Conservation (phyloP, 352 stramenopile genomes). For the Phytophthora brassicae region DNA sequence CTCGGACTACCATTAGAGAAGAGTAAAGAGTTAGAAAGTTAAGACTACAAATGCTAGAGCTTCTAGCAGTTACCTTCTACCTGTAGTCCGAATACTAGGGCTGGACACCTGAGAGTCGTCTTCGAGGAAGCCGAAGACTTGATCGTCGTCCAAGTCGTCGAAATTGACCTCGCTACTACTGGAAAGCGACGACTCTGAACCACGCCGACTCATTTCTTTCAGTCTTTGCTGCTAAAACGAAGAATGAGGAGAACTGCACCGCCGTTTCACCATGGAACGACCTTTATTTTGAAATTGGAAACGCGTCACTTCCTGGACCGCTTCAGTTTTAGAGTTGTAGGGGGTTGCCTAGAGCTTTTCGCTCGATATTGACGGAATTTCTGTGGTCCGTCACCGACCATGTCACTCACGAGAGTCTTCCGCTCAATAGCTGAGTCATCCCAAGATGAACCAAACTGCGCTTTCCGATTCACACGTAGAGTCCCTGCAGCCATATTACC, state of each 20-base stretch:
- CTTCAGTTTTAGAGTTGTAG: constrained; percentile 22
- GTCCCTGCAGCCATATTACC: constrained; percentile 23
- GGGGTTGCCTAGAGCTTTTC: constrained; percentile 31
- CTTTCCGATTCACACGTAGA: constrained; percentile 66
- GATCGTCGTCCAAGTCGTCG: constrained; percentile 58
- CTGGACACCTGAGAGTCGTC: constrained; percentile 29
- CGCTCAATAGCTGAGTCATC: constrained; percentile 80
- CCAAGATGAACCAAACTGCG: constrained; percentile 77
- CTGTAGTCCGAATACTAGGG: constrained; percentile 17
- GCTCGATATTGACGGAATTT: constrained; percentile 38
- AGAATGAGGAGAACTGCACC: constrained; percentile 9
- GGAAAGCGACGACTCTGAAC: constrained; percentile 45
- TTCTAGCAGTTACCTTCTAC: constrained; percentile 21
- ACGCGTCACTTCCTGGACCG: constrained; percentile 27
- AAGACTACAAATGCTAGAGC: background rate
- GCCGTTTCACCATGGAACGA: constrained; percentile 17
- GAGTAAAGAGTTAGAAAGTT: background rate
- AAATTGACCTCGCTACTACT: constrained; percentile 64
- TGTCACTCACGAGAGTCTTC: constrained; percentile 72
- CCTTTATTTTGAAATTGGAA: constrained; percentile 19
- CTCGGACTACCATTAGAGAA: constrained; percentile 17
- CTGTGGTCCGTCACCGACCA: constrained; percentile 44
- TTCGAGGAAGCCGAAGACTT: constrained; percentile 58
- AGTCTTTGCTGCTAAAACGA: background rate
- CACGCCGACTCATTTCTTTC: constrained; percentile 29